These are phyloP conservation scores for Colletotrichum sp. DNA, from an alignment of 2,329 filamentous ascomycete species.

Conservation along the genomic window DNA sequence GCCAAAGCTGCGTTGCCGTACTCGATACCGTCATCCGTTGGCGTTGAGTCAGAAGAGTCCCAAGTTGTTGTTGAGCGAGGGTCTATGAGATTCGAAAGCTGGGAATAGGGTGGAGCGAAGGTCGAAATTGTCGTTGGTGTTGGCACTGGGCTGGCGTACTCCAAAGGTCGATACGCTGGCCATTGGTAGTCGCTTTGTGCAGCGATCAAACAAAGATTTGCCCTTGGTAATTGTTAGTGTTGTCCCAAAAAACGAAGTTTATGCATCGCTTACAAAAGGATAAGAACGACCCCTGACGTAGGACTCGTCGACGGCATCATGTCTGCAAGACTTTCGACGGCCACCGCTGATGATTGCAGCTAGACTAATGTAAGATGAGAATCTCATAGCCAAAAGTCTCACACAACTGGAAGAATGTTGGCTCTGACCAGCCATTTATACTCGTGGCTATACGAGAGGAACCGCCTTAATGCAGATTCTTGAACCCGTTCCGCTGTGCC, in stretches of 20 bases:
- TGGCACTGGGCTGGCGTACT: background rate
- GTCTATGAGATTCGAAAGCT: background rate
- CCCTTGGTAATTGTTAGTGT: background rate
- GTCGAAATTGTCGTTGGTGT: background rate
- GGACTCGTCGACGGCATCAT: background rate
- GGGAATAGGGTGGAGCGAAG: background rate
- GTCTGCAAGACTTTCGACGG: background rate
- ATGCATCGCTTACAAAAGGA: background rate
- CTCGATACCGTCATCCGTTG: background rate
- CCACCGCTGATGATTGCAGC: background rate
- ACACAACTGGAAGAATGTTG: background rate
- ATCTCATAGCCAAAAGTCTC: accelerated
- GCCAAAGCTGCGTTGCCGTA: slow-evolving; percentile 37
- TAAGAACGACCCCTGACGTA: background rate
- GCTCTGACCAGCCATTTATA: background rate
- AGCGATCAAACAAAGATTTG: accelerated
- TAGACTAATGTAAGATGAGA: background rate
- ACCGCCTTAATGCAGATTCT: background rate
- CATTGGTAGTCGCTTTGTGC: background rate
- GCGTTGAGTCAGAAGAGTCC: background rate
- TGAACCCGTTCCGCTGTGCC: accelerated
- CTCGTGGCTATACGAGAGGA: background rate
- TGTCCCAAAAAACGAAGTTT: background rate
- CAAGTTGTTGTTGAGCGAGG: background rate
- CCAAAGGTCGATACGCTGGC: background rate